phyloP scores from a whole-genome alignment of 345 rosid species.

The Salix brachista region DNA sequence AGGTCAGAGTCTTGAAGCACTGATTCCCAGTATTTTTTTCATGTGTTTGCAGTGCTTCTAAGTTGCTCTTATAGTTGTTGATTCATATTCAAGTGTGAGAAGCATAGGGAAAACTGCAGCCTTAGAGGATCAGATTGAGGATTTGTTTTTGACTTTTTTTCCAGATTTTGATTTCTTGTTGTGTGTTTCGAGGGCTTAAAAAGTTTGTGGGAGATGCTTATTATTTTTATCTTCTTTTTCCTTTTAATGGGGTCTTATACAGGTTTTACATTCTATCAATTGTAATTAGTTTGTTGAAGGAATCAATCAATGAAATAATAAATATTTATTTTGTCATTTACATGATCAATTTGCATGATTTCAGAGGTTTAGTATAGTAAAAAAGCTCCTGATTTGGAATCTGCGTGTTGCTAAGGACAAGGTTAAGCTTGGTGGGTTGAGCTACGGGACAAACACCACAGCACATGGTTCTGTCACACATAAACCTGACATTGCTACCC shows the following conservation, averaged over 20 bases:
- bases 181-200: neutral
- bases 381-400: slow-evolving; percentile 1
- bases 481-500: neutral
- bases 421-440: neutral
- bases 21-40: slow-evolving; percentile 22
- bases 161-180: slow-evolving; percentile 2
- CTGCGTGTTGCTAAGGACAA: slow-evolving; percentile 7
- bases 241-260: neutral
- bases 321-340: neutral
- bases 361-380: neutral
- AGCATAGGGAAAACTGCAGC: neutral
- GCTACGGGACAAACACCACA: neutral
- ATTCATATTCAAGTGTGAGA: neutral
- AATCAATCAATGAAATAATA: slow-evolving; percentile 4
- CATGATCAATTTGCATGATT: slow-evolving; percentile 6
- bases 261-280: neutral
- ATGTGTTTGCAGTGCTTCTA: slow-evolving; percentile 36
- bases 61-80: slow-evolving; percentile 1
- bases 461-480: slow-evolving; percentile 8
- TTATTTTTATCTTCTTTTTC: neutral
- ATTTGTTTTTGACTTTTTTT: neutral
- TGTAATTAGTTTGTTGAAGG: slow-evolving; percentile 21
- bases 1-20: slow-evolving; percentile 20
- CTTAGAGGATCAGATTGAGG: neutral
- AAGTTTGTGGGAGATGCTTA: neutral